Evolutionary conservation across 2,329 filamentous ascomycete genomes (phyloP), one percentile per base, ranked within the genome.

Genomic region (Aspergillus carbonarius): DNA sequence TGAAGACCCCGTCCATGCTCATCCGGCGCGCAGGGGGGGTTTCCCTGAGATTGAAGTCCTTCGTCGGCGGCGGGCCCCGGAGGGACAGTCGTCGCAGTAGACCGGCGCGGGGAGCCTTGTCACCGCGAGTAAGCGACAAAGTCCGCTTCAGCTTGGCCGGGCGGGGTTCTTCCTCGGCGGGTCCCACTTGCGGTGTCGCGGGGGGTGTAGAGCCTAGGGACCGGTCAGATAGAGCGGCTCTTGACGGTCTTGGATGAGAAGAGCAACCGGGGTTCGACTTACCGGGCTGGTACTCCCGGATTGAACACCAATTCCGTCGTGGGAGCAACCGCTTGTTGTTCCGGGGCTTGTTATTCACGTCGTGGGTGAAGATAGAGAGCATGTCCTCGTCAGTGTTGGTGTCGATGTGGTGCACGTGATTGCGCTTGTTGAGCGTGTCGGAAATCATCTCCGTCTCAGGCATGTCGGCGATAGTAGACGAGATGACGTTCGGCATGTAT

Each of bases 401-500:
- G 68, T 88, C 85, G 50, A 88, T 75, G 67, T 87, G 83, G 67
- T 88, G 85, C 25, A 86, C 74, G 60, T 85, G 97, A 80, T 97
- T 97, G 27, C 95, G 86, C 79, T 90, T 95, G 79, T 98, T 97
- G 60, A 99, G 83, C 53, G 96, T 85, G 74, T 99, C 93, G 5
- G 92, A 92, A 79, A 98, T 83, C 69, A 96, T 81, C 54, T 95
- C 90, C 0, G 93, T 89, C 17, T 93, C 91, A 5, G 96, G 95
- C 13, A 89, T 88, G 71, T 99, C 97, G 67, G 90, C 93, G 71
- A 99, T 98, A 12, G 93, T 92, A 0, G 93, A 97, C 1, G 92
- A 96, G 65, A 98, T 87, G 60, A 99, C 79, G 68, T 99, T 99
- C 4, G 92, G 91, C 89, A 99, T 99, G 72, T 99, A 99, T 61